A percentile compares a stretch with the other conserved stretches of the same genome.
phyloP scores from a whole-genome alignment of 2,329 filamentous ascomycete genomes.

The Ampelomyces quisqualis region DNA sequence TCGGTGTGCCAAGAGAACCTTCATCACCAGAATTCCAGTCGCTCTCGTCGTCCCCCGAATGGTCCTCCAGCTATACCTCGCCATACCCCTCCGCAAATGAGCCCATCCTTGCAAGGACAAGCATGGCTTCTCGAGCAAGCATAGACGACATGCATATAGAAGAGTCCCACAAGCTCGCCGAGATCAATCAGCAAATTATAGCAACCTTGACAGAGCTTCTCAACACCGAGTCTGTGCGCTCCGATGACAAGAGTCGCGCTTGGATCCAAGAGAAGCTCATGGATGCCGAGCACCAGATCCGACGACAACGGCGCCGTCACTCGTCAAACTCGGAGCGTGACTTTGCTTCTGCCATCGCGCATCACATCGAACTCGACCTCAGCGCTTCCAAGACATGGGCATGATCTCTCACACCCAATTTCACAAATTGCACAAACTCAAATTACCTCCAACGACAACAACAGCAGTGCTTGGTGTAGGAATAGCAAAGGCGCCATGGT shows the following conservation, averaged over 20 bases:
- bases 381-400: conserved; percentile 33
- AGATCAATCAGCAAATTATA: conserved; percentile 57
- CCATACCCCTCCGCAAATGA: conserved; percentile 29
- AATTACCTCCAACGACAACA: conserved; percentile 5
- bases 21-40: conserved; percentile 42
- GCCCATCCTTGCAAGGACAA: conserved; percentile 23
- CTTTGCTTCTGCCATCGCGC: conserved; percentile 40
- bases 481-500: conserved; percentile 18
- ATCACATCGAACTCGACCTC: conserved; percentile 35
- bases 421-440: not conserved
- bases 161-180: conserved; percentile 50
- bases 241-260: conserved; percentile 48
- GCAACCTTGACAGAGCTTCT: conserved; percentile 56
- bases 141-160: conserved; percentile 38
- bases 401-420: conserved; percentile 6
- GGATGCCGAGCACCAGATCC: conserved; percentile 55
- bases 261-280: conserved; percentile 57
- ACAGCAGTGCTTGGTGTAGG: conserved; percentile 2
- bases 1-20: conserved; percentile 34
- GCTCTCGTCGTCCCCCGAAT: conserved; percentile 35
- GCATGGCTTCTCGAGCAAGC: conserved; percentile 19
- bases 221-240: conserved; percentile 54
- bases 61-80: conserved; percentile 25
- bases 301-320: conserved; percentile 44
- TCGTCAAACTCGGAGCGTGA: conserved; percentile 40